phyloP scores from a whole-genome alignment of 495 filamentous ascomycete genomes.

The Aspergillus taichungensis region DNA sequence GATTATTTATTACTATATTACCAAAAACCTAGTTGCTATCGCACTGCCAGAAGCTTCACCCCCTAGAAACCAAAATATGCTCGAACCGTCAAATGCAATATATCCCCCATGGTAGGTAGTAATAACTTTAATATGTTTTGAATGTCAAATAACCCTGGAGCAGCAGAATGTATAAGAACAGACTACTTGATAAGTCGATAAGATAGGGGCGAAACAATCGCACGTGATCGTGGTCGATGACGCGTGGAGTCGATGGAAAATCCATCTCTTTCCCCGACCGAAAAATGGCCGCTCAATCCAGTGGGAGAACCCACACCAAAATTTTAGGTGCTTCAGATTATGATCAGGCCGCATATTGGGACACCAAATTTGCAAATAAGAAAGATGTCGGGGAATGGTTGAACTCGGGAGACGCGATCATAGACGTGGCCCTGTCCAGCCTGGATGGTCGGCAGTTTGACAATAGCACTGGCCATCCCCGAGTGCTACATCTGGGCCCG shows the following conservation, averaged over 20 bases:
- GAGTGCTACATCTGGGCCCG: constrained; percentile 32
- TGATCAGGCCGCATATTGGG: constrained; percentile 31
- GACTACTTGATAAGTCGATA: too few relatives aligned
- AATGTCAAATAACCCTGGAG: too few relatives aligned
- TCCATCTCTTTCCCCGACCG: neutral
- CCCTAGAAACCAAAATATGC: too few relatives aligned
- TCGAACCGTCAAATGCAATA: too few relatives aligned
- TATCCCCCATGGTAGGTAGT: too few relatives aligned
- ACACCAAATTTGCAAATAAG: constrained; percentile 30
- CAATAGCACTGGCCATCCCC: constrained; percentile 6
- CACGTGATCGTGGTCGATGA: constrained; percentile 1
- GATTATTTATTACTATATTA: too few relatives aligned
- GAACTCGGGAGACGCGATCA: constrained; percentile 28
- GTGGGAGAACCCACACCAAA: constrained; percentile 13
- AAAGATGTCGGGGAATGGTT: constrained; percentile 38
- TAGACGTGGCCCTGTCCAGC: constrained; percentile 22
- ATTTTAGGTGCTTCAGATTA: constrained; percentile 31
- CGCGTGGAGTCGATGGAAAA: neutral
- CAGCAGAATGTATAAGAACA: too few relatives aligned
- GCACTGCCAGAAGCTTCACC: too few relatives aligned
- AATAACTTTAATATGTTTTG: too few relatives aligned
- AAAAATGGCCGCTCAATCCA: constrained; percentile 10
- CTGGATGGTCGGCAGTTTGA: constrained; percentile 12
- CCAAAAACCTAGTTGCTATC: too few relatives aligned
- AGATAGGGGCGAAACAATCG: too few relatives aligned